A percentile compares a stretch with the other conserved stretches of the same genome.
These are phyloP conservation scores for Lolium perenne DNA, from an alignment of 176 grass and related monocot genomes.

Conservation along the genomic window DNA sequence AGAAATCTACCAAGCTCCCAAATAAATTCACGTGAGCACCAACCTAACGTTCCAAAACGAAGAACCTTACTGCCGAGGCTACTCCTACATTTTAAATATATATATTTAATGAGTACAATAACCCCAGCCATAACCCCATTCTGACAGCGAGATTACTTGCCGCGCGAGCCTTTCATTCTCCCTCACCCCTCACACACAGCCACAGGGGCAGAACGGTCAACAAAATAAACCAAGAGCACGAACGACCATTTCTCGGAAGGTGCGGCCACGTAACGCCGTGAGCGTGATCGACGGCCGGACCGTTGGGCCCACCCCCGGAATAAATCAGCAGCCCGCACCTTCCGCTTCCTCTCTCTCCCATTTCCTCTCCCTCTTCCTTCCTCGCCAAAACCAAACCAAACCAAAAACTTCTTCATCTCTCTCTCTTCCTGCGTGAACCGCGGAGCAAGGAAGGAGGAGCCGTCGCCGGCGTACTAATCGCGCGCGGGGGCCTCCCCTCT, in stretches of 20 bases:
- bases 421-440: slow-evolving; percentile 20
- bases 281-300: neutral
- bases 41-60: no score
- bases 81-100: no score
- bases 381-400: slow-evolving; percentile 20
- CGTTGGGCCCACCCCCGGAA: neutral
- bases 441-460: slow-evolving; percentile 40
- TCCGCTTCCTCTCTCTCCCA: neutral
- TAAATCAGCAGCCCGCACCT: slow-evolving; percentile 19
- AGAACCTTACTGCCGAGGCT: no score
- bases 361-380: neutral
- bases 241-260: slow-evolving; percentile 26
- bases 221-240: neutral
- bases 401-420: neutral
- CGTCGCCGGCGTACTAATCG: neutral
- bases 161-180: neutral
- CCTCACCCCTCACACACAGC: neutral
- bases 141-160: neutral
- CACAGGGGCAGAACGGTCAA: neutral
- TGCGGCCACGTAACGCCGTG: slow-evolving; percentile 43
- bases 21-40: no score
- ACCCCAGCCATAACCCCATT: neutral
- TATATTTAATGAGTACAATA: no score
- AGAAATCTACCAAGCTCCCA: no score
- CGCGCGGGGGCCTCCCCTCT: neutral